Evolutionary conservation across 345 rosid genomes (phyloP).

Genomic region (Jatropha curcas): DNA sequence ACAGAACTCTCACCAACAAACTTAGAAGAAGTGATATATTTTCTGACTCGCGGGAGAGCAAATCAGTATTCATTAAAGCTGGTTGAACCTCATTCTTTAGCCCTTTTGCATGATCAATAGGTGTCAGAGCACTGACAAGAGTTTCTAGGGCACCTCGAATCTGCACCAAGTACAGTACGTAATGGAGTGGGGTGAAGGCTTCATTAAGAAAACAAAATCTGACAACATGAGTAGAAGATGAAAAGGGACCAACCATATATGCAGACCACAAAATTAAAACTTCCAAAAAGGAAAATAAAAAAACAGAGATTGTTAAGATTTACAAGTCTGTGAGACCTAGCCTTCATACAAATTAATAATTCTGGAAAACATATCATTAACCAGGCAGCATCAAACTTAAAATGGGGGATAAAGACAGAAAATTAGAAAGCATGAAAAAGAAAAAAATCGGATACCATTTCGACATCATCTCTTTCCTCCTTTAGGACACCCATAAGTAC

Average conservation of each 20-base stretch:
- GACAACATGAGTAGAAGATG: too few species aligned
- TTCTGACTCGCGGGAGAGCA: conserved; percentile 90
- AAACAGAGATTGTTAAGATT: background rate
- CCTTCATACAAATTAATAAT: background rate
- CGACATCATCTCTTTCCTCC: conserved; percentile 89
- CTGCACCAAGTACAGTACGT: conserved; percentile 35
- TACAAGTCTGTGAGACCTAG: background rate
- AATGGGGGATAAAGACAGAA: background rate
- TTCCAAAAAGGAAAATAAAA: background rate
- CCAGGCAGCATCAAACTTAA: background rate
- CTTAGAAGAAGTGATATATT: conserved; percentile 88
- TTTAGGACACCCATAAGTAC: conserved; percentile 74
- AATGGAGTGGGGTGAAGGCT: background rate
- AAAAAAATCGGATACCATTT: conserved; percentile 57
- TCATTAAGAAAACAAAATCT: background rate
- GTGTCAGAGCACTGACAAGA: conserved; percentile 85
- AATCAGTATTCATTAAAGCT: conserved; percentile 93
- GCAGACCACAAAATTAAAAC: background rate
- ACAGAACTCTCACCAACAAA: conserved; percentile 68
- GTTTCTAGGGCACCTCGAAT: conserved; percentile 95
- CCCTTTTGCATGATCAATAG: conserved; percentile 76
- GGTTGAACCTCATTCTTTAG: conserved; percentile 77
- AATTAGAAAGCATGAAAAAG: conserved; percentile 3
- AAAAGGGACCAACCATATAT: background rate
- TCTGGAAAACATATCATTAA: background rate